Evolutionary conservation across 179 eudicot species (phyloP), one percentile per base, ranked within the genome.

Genomic region (Drosera spatulata): DNA sequence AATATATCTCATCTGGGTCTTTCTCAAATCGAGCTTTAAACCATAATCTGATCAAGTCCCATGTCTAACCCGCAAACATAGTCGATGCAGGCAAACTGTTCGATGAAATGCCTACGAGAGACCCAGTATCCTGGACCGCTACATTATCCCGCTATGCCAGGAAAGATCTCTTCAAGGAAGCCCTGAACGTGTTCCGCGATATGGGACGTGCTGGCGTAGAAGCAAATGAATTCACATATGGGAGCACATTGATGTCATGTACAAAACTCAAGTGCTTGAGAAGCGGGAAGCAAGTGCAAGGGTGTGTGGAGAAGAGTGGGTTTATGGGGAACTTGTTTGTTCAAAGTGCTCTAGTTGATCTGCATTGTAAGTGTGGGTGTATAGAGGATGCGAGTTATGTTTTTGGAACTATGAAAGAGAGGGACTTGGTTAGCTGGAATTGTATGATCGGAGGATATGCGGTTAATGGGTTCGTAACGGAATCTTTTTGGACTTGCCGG

Each of bases 351-450:
- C 69, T 86, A 76, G 72, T 84, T 50, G 79, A 81, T 62, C 54
- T 84, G 54, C 75, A 86, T 72, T 77, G 90, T 7, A 84, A 79
- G 70, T 79, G 87, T 63, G 95, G 90, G 44, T 57, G 65, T 55
- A 72, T 77, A 57, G 69, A 75, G 63, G 87, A 84, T 65, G 95
- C 85, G 2, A 69, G 74, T 58, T 56, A 12, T 51, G 59, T 86
- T 40, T 86, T 86, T 61, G 66, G 70, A 70, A 59, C 67, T 61
- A 83, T 86, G 84, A 33, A 47, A 60, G 68, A 67, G 67, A 76
- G 73, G 70, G 88, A 86, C 61, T 69, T 84, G 69, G 84, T 81
- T 45, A 77, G 83, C 58, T 86, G 87, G 87, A 86, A 86, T 67
- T 66, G 83, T 5, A 81, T 86, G 95, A 72, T 86, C 39, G 82